These are phyloP conservation scores for Jacaranda mimosifolia DNA, from an alignment of 257 asterid species.

Conservation along the genomic window DNA sequence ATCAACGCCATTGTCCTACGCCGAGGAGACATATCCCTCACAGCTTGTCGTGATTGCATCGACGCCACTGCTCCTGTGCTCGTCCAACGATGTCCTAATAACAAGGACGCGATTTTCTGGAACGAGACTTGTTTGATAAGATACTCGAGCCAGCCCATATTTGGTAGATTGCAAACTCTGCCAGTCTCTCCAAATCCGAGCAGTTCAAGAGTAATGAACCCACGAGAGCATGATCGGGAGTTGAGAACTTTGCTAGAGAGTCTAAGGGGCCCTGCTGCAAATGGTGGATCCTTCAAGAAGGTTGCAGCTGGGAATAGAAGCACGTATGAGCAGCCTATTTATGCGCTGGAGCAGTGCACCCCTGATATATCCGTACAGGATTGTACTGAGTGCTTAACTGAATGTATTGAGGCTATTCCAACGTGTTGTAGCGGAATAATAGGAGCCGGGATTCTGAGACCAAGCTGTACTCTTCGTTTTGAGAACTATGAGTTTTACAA, in stretches of 20 bases:
- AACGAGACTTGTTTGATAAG: not conserved
- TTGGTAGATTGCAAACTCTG: not conserved
- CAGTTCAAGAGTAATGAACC: not conserved
- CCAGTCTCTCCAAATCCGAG: not conserved
- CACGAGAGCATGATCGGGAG: conserved; percentile 9
- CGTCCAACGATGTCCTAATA: conserved; percentile 1
- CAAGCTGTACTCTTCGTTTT: conserved; percentile 36
- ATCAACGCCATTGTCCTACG: conserved; percentile 36
- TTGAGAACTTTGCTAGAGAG: conserved; percentile 11
- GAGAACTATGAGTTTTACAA: conserved; percentile 27
- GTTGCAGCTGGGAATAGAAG: conserved; percentile 29
- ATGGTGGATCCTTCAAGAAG: conserved; percentile 16
- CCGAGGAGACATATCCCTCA: conserved; percentile 31
- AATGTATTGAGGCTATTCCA: conserved; percentile 2
- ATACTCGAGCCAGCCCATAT: not conserved
- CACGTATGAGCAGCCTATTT: not conserved
- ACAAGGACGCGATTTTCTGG: not conserved
- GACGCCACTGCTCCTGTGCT: not conserved
- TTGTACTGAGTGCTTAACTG: conserved; percentile 26
- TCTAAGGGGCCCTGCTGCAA: conserved; percentile 18
- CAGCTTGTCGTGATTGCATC: conserved; percentile 31
- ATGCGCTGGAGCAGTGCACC: conserved; percentile 34
- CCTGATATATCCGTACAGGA: conserved; percentile 32
- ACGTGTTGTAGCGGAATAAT: conserved; percentile 28
- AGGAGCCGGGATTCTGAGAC: conserved; percentile 32